A percentile compares a stretch with the other conserved stretches of the same genome.
These are phyloP conservation scores for Podospora bellae-mahoneyi DNA, from an alignment of 495 filamentous ascomycete species.

Conservation along the genomic window DNA sequence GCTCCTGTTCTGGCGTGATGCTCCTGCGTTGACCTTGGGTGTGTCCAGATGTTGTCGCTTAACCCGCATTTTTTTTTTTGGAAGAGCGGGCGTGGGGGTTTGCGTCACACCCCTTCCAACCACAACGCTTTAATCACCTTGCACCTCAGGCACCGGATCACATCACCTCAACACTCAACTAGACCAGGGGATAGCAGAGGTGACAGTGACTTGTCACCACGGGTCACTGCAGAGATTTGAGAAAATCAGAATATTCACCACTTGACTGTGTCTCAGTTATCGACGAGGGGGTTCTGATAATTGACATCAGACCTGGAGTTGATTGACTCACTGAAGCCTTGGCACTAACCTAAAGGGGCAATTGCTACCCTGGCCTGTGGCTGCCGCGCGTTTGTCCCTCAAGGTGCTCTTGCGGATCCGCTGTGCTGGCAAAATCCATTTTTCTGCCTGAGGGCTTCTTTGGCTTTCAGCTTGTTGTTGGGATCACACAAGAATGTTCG, in stretches of 20 bases:
- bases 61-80: not conserved
- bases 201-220: not conserved
- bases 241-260: not conserved
- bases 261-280: constrained; percentile 3
- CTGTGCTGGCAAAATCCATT: not conserved
- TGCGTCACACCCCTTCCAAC: not conserved
- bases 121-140: constrained; percentile 1
- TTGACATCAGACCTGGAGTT: constrained; percentile 3
- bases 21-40: not conserved
- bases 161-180: not conserved
- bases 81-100: constrained; percentile 1
- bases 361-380: not conserved
- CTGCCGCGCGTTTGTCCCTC: not conserved
- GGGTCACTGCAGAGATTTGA: not conserved
- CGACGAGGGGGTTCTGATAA: constrained; percentile 1
- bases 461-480: too few species aligned
- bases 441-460: not conserved
- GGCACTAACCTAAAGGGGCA: not conserved
- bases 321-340: not conserved
- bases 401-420: not conserved
- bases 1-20: constrained; percentile 11
- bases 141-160: constrained; percentile 3
- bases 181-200: not conserved
- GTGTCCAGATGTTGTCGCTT: constrained; percentile 1
- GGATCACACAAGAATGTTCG: not conserved